A percentile compares a stretch with the other conserved stretches of the same genome.
These are phyloP conservation scores for Sutorius australiensis DNA, from an alignment of 768 basidiomycete species.

Conservation along the genomic window DNA sequence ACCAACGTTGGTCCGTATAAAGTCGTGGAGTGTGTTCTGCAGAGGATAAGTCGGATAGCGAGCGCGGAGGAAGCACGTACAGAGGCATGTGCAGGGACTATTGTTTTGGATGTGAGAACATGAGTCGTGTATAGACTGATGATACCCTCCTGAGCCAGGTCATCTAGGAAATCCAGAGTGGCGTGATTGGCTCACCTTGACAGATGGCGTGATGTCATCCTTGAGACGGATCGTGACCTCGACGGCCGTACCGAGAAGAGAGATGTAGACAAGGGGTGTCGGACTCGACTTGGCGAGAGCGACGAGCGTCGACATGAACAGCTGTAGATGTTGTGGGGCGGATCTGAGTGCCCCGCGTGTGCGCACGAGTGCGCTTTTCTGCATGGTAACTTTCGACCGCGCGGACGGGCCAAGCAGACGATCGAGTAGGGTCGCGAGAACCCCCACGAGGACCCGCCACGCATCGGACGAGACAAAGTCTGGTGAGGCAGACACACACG, in stretches of 20 bases:
- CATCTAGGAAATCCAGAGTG: background rate
- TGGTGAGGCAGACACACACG: constrained; percentile 43
- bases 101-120: constrained; percentile 64
- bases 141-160: constrained; percentile 47
- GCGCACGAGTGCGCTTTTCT: constrained; percentile 56
- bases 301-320: constrained; percentile 53
- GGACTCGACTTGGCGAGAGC: constrained; percentile 47
- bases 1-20: constrained; percentile 51
- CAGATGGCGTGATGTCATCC: constrained; percentile 43
- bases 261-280: constrained; percentile 36
- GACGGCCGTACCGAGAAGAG: constrained; percentile 65
- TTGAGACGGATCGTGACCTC: constrained; percentile 71
- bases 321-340: constrained; percentile 47
- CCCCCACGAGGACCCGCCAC: constrained; percentile 52
- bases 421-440: constrained; percentile 60
- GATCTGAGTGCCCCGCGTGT: constrained; percentile 66
- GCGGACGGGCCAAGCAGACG: constrained; percentile 48
- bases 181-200: constrained; percentile 38
- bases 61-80: constrained; percentile 37
- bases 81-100: constrained; percentile 54
- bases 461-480: constrained; percentile 44
- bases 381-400: constrained; percentile 54
- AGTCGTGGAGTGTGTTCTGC: constrained; percentile 56
- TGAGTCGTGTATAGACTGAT: constrained; percentile 54
- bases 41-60: constrained; percentile 6